Evolutionary conservation across 768 basidiomycete genomes (phyloP).

Genomic region (Russula earlei): DNA sequence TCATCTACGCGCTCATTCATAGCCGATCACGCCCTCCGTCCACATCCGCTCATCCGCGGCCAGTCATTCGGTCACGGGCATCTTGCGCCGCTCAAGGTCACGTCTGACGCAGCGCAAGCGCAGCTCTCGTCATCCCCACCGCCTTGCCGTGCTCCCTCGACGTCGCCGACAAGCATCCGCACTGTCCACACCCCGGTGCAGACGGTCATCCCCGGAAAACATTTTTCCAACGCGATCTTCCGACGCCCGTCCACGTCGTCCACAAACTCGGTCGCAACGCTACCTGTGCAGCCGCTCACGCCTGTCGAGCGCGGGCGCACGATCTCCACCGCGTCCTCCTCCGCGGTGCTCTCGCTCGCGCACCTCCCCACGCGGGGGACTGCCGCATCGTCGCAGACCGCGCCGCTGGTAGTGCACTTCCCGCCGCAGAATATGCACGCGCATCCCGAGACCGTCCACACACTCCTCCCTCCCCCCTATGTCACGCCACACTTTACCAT

Average conservation of each 20-base stretch:
- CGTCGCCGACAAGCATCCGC: conserved; percentile 24
- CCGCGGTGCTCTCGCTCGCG: conserved; percentile 29
- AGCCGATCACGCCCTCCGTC: conserved; percentile 39
- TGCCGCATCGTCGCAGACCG: conserved; percentile 24
- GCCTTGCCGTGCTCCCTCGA: conserved; percentile 20
- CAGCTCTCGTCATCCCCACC: conserved; percentile 32
- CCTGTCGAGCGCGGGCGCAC: conserved; percentile 11
- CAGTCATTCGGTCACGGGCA: conserved; percentile 48
- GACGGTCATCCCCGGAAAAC: neutral
- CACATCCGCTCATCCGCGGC: conserved; percentile 72
- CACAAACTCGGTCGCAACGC: conserved; percentile 47
- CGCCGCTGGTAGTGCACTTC: conserved; percentile 50
- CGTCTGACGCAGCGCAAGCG: conserved; percentile 39
- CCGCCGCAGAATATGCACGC: conserved; percentile 48
- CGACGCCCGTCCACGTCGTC: conserved; percentile 52
- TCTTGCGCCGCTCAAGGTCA: conserved; percentile 54
- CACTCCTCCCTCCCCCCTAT: conserved; percentile 65
- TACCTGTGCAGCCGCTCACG: conserved; percentile 34
- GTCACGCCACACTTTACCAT: conserved; percentile 62
- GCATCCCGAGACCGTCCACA: conserved; percentile 53
- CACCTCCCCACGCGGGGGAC: conserved; percentile 30
- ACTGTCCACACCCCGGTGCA: neutral
- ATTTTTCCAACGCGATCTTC: conserved; percentile 23
- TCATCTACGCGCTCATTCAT: conserved; percentile 54
- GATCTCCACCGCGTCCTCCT: conserved; percentile 26